A percentile compares a stretch with the other conserved stretches of the same genome.
phyloP scores from a whole-genome alignment of 495 filamentous ascomycete genomes.

The Tetracladium marchalianum region DNA sequence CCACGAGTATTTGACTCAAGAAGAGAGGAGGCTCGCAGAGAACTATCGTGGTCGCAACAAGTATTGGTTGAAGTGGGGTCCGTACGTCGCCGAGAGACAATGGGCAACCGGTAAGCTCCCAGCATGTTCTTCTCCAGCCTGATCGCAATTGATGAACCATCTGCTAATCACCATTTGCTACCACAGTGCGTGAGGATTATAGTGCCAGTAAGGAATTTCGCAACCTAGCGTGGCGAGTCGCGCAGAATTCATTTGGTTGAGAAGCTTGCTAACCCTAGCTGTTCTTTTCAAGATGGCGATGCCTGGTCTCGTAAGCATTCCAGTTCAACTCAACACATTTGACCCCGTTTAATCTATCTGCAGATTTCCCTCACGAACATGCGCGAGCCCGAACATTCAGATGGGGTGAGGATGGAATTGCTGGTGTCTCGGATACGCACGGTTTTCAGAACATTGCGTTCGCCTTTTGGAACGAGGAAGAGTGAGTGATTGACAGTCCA shows the following conservation, averaged over 20 bases:
- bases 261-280: too few species aligned
- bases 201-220: slow-evolving; percentile 18
- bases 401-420: slow-evolving; percentile 97
- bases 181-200: slow-evolving; percentile 86
- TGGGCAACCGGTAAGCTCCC: slow-evolving; percentile 78
- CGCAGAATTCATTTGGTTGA: slow-evolving; percentile 9
- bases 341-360: background rate
- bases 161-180: slow-evolving; percentile 12
- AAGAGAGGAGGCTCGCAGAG: slow-evolving; percentile 82
- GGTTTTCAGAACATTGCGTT: slow-evolving; percentile 86
- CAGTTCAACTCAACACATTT: background rate
- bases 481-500: slow-evolving; percentile 44
- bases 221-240: background rate
- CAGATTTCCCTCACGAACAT: slow-evolving; percentile 90
- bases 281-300: slow-evolving; percentile 53
- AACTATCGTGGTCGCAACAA: slow-evolving; percentile 58
- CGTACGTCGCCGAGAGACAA: slow-evolving; percentile 68
- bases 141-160: background rate
- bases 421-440: slow-evolving; percentile 87
- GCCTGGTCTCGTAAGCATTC: slow-evolving; percentile 80
- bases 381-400: slow-evolving; percentile 78
- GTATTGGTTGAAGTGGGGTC: slow-evolving; percentile 96
- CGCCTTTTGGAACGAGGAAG: slow-evolving; percentile 95
- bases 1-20: slow-evolving; percentile 71
- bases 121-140: background rate